phyloP scores from a whole-genome alignment of 108 stramenopile genomes.

The Pseudonitzschia multiseries region DNA sequence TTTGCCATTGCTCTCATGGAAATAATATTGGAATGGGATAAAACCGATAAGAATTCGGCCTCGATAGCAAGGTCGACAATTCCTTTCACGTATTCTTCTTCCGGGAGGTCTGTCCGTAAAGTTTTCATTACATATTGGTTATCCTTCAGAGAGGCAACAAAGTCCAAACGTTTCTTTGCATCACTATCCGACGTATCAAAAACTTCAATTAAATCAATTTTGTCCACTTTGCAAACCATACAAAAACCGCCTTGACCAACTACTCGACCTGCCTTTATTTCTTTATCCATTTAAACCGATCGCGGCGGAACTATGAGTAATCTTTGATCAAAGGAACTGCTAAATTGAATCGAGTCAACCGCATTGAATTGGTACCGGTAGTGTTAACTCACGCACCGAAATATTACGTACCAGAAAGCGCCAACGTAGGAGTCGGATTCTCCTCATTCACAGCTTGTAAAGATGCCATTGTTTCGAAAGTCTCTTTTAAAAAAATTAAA shows the following conservation, averaged over 20 bases:
- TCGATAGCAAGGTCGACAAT: slow-evolving; percentile 87
- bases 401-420: slow-evolving; percentile 10
- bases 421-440: neutral
- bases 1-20: slow-evolving; percentile 76
- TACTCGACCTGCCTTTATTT: slow-evolving; percentile 62
- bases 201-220: slow-evolving; percentile 64
- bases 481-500: neutral
- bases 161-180: slow-evolving; percentile 43
- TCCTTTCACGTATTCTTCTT: slow-evolving; percentile 84
- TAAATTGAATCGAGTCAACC: neutral
- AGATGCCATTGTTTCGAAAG: neutral
- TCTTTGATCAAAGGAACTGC: neutral
- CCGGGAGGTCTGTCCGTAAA: slow-evolving; percentile 73
- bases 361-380: neutral
- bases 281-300: slow-evolving; percentile 17
- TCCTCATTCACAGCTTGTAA: neutral
- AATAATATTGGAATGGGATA: slow-evolving; percentile 79
- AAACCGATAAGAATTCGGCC: slow-evolving; percentile 63
- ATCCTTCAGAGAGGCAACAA: slow-evolving; percentile 39
- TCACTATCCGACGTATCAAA: slow-evolving; percentile 66
- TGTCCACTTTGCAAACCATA: slow-evolving; percentile 61
- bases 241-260: slow-evolving; percentile 81
- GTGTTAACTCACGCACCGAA: neutral
- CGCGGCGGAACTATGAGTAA: neutral
- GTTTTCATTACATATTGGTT: slow-evolving; percentile 71